These are phyloP conservation scores for Diaporthe sp. DNA, from an alignment of 2,329 filamentous ascomycete species.

Conservation along the genomic window DNA sequence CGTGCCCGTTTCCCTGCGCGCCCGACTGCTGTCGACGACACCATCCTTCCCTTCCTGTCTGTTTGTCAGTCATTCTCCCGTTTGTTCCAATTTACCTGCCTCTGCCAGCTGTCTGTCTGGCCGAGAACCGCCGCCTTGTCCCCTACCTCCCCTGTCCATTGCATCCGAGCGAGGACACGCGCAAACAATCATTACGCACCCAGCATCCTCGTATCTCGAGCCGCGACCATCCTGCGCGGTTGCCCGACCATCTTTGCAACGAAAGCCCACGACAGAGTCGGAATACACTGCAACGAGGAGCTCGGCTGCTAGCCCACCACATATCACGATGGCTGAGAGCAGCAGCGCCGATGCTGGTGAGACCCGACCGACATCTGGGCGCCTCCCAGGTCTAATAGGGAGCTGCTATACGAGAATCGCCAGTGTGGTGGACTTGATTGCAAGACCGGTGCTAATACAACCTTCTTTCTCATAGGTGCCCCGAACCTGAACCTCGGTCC, in stretches of 20 bases:
- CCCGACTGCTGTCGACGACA: conserved; percentile 12
- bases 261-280: neutral
- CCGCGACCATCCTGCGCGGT: conserved; percentile 3
- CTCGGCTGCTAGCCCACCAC: conserved; percentile 15
- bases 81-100: neutral
- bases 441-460: conserved; percentile 18
- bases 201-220: neutral
- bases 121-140: neutral
- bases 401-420: neutral
- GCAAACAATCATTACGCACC: conserved; percentile 6
- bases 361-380: neutral
- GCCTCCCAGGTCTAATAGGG: neutral
- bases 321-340: conserved; percentile 37
- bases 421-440: neutral
- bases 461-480: conserved; percentile 54
- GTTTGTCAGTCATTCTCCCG: conserved; percentile 8
- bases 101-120: neutral
- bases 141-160: neutral
- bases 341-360: conserved; percentile 37
- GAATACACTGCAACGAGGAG: neutral
- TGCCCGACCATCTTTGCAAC: neutral
- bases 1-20: conserved; percentile 16
- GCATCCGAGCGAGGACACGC: conserved; percentile 7
- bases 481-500: conserved; percentile 86
- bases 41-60: conserved; percentile 6